These are phyloP conservation scores for Tylopilus felleus DNA, from an alignment of 768 basidiomycete species.

Conservation along the genomic window DNA sequence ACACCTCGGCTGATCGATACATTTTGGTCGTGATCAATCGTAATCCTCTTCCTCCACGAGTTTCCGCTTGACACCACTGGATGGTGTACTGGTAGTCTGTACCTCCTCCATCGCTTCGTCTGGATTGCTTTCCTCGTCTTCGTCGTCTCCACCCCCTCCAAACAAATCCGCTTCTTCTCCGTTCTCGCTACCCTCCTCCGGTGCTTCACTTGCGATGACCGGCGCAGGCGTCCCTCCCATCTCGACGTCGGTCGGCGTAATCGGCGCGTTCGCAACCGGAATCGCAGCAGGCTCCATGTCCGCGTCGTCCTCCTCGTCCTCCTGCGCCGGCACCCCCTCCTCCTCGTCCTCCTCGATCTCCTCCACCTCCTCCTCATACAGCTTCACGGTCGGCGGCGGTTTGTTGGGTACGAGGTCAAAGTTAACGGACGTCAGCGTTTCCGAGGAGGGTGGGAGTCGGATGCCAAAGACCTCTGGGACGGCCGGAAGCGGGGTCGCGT, in stretches of 20 bases:
- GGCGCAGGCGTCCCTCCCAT: conserved; percentile 37
- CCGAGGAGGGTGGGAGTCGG: conserved; percentile 63
- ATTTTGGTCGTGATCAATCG: conserved; percentile 41
- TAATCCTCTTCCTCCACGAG: conserved; percentile 87
- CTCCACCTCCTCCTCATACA: conserved; percentile 79
- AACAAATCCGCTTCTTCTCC: conserved; percentile 78
- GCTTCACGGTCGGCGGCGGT: conserved; percentile 70
- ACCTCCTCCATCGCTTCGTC: conserved; percentile 81
- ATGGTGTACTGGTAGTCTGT: conserved; percentile 47
- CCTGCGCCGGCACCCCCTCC: conserved; percentile 31
- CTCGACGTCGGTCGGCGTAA: conserved; percentile 65
- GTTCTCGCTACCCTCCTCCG: conserved; percentile 67
- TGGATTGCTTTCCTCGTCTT: conserved; percentile 54
- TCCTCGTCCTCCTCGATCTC: conserved; percentile 59
- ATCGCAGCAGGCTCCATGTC: conserved; percentile 70
- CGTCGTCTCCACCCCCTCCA: conserved; percentile 65
- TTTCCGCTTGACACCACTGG: conserved; percentile 72
- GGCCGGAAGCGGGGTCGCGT: conserved; percentile 72
- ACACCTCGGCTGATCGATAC: conserved; percentile 7
- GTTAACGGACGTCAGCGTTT: conserved; percentile 76
- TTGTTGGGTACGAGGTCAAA: conserved; percentile 86
- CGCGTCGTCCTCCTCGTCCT: conserved; percentile 55
- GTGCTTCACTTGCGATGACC: conserved; percentile 33
- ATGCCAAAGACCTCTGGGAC: conserved; percentile 90
- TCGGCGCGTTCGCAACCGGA: conserved; percentile 32